Conservation (phyloP, 2,329 filamentous ascomycete species). For the Aspergillus brasiliensis region DNA sequence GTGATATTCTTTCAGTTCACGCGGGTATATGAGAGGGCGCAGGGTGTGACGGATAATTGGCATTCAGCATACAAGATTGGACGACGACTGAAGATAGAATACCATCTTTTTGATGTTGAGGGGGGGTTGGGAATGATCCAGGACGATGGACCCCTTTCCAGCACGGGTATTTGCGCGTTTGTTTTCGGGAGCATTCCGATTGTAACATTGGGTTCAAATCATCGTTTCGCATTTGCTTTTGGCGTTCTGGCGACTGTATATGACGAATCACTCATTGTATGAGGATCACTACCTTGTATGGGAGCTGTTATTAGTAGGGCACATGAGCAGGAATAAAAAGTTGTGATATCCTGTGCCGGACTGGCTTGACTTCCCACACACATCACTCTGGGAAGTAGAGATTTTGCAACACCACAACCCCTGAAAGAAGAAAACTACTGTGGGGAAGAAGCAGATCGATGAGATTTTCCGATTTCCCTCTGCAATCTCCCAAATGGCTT, state of each 20-base stretch:
- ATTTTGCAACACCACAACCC: background rate
- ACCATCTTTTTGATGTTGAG: background rate
- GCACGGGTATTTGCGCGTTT: background rate
- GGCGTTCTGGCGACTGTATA: constrained; percentile 23
- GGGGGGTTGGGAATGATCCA: background rate
- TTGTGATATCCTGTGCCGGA: background rate
- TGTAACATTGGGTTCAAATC: constrained; percentile 10
- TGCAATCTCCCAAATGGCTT: too few species aligned
- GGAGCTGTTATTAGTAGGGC: background rate
- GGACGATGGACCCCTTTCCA: background rate
- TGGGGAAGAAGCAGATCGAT: background rate
- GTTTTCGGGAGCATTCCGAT: constrained; percentile 8
- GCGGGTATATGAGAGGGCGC: background rate
- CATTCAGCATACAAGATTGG: background rate
- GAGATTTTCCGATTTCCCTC: too few species aligned
- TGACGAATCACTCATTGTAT: background rate
- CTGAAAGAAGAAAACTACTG: background rate
- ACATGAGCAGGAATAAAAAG: background rate
- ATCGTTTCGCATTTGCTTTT: constrained; percentile 22
- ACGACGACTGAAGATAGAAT: background rate
- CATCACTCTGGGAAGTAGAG: background rate
- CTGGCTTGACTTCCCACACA: background rate
- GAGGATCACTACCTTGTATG: background rate
- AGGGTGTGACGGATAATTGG: background rate
- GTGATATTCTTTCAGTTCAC: background rate